These are phyloP conservation scores for Escovopsis sp. DNA, from an alignment of 2,329 filamentous ascomycete species.

Conservation along the genomic window DNA sequence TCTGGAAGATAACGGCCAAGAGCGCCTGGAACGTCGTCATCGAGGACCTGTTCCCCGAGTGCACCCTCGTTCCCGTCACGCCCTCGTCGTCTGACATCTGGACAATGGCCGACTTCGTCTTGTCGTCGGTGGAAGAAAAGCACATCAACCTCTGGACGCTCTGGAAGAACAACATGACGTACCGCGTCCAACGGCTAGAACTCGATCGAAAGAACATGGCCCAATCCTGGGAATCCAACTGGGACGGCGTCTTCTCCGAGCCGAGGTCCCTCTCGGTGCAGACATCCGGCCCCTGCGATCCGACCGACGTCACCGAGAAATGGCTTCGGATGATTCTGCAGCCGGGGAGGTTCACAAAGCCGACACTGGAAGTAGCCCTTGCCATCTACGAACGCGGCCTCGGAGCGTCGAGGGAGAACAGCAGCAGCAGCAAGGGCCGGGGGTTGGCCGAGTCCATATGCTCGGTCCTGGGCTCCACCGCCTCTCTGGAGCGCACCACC, in stretches of 20 bases:
- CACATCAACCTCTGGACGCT: slow-evolving; percentile 56
- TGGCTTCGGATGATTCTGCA: slow-evolving; percentile 77
- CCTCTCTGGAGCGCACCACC: slow-evolving; percentile 45
- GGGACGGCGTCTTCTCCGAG: slow-evolving; percentile 55
- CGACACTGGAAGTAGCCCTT: slow-evolving; percentile 72
- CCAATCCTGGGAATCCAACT: slow-evolving; percentile 49
- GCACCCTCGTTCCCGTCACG: slow-evolving; percentile 47
- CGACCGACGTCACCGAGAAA: slow-evolving; percentile 60
- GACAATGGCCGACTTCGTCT: slow-evolving; percentile 64
- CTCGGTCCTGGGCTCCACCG: slow-evolving; percentile 53
- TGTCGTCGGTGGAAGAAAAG: slow-evolving; percentile 40
- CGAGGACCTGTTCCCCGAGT: slow-evolving; percentile 53
- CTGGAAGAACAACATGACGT: slow-evolving; percentile 75
- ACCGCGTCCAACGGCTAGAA: slow-evolving; percentile 57
- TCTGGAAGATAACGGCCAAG: slow-evolving; percentile 63
- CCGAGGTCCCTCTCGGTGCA: slow-evolving; percentile 38
- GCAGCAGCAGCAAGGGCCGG: slow-evolving; percentile 28
- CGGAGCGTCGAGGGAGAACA: slow-evolving; percentile 16
- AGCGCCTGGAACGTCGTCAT: slow-evolving; percentile 50
- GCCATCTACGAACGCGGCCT: slow-evolving; percentile 62
- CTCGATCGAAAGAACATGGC: slow-evolving; percentile 53
- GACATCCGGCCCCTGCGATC: slow-evolving; percentile 45
- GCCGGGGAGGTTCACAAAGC: slow-evolving; percentile 65
- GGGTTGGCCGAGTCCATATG: slow-evolving; percentile 65
- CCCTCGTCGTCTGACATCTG: slow-evolving; percentile 62